Conservation (phyloP, 306 rosid genomes). For the Prunus mume region DNA sequence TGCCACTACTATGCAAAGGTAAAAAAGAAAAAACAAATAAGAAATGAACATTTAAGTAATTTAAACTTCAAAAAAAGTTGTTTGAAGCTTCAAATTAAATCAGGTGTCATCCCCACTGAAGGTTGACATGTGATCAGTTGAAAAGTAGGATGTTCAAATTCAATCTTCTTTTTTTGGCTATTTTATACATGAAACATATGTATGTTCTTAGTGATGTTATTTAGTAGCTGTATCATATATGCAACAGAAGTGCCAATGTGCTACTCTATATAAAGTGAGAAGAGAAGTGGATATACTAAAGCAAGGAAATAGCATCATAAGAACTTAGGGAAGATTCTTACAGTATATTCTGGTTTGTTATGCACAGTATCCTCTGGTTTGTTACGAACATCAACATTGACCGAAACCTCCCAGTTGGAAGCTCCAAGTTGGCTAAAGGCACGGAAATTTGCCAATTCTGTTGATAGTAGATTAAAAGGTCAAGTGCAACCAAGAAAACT, state of each 20-base stretch:
- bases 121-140: neutral
- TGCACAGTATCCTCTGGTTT: neutral
- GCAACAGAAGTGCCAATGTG: neutral
- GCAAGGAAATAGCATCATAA: constrained; percentile 7
- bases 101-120: neutral
- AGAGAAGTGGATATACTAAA: neutral
- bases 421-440: neutral
- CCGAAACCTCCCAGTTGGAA: constrained; percentile 10
- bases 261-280: neutral
- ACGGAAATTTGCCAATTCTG: constrained; percentile 18
- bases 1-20: neutral
- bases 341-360: neutral
- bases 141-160: neutral
- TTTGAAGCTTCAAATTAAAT: neutral
- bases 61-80: neutral
- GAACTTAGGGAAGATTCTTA: constrained; percentile 11
- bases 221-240: neutral
- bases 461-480: neutral
- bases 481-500: neutral
- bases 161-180: neutral
- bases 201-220: neutral
- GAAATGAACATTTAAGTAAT: neutral
- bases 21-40: neutral
- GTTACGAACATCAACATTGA: constrained; percentile 7
- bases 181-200: neutral